phyloP scores from a whole-genome alignment of 495 filamentous ascomycete species.

The Penicillium canescens region DNA sequence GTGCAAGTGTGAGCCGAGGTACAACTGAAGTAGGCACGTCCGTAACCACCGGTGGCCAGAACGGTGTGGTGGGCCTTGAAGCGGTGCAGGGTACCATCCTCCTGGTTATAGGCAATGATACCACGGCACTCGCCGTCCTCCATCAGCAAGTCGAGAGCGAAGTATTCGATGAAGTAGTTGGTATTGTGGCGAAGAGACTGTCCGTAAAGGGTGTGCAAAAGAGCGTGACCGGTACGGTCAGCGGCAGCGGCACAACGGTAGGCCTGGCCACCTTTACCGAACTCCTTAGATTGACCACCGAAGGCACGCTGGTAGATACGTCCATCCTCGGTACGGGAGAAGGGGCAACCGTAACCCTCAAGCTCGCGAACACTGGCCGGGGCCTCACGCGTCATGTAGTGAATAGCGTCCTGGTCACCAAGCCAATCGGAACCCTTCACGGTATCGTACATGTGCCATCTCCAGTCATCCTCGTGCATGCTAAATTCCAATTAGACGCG shows the following conservation, averaged over 20 bases:
- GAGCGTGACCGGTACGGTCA: conserved; percentile 92
- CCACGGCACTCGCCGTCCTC: conserved; percentile 93
- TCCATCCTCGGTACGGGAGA: conserved; percentile 95
- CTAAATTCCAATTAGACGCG: conserved; percentile 34
- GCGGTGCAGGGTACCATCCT: conserved; percentile 94
- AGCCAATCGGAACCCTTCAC: conserved; percentile 99
- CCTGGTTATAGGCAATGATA: conserved; percentile 96
- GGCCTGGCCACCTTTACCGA: conserved; percentile 92
- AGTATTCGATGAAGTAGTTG: conserved; percentile 99
- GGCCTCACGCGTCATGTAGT: conserved; percentile 98
- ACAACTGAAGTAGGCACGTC: conserved; percentile 95
- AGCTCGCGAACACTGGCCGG: conserved; percentile 89
- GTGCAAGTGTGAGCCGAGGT: conserved; percentile 98
- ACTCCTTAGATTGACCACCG: conserved; percentile 94
- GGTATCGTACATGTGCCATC: conserved; percentile 99
- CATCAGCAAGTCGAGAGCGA: conserved; percentile 95
- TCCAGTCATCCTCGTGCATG: conserved; percentile 92
- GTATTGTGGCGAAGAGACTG: conserved; percentile 96
- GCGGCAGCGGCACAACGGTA: conserved; percentile 95
- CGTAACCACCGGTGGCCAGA: conserved; percentile 93
- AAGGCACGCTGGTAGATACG: conserved; percentile 98
- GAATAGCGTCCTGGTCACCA: conserved; percentile 97
- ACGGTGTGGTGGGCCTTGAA: conserved; percentile 96
- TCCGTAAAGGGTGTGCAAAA: conserved; percentile 96
- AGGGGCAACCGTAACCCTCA: conserved; percentile 97